Conservation (phyloP, 129 eudicot species). For the Arctium lappa region DNA sequence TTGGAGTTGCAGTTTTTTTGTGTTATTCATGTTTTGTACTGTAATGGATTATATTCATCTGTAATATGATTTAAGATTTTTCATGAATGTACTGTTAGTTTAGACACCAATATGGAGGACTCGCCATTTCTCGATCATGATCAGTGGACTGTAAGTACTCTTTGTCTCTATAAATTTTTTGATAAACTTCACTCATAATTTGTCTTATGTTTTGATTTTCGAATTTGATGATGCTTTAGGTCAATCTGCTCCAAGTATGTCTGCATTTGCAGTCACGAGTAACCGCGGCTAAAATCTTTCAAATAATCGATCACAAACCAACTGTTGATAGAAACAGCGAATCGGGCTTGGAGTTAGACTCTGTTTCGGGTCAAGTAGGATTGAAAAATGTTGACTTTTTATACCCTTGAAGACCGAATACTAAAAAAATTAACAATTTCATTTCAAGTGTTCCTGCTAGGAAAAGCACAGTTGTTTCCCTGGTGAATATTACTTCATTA, state of each 20-base stretch:
- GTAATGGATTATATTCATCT: too few species aligned
- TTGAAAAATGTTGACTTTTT: conserved; percentile 66
- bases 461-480: too few species aligned
- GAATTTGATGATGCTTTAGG: conserved; percentile 60
- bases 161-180: too few species aligned
- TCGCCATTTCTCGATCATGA: conserved; percentile 94
- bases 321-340: conserved; percentile 55
- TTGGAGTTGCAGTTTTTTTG: too few species aligned
- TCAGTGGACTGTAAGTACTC: conserved; percentile 88
- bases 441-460: conserved; percentile 78
- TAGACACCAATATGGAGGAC: conserved; percentile 94
- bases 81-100: too few species aligned
- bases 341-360: conserved; percentile 73
- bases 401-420: conserved; percentile 93
- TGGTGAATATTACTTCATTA: too few species aligned
- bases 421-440: conserved; percentile 59
- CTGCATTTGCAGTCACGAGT: conserved; percentile 91
- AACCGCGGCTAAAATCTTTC: conserved; percentile 87
- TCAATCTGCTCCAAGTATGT: conserved; percentile 94
- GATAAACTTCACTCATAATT: too few species aligned
- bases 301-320: conserved; percentile 84
- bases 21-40: too few species aligned
- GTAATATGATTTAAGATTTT: too few species aligned
- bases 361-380: conserved; percentile 72
- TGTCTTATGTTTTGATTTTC: not conserved